Evolutionary conservation across 2,329 filamentous ascomycete genomes (phyloP).

Genomic region (Sphaerulina musiva): DNA sequence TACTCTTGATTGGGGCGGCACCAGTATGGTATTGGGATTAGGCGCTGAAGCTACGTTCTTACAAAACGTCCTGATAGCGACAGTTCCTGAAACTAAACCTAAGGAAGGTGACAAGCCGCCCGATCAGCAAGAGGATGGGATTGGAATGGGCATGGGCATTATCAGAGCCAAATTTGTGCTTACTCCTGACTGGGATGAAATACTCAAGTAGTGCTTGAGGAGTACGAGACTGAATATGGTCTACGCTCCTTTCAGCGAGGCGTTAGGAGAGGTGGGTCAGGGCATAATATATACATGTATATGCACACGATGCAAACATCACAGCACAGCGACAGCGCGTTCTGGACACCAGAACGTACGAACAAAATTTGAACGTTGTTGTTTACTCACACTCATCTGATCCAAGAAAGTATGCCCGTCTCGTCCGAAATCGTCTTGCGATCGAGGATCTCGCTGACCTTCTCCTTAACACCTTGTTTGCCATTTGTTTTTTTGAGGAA

Average conservation of each 20-base stretch:
- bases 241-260: neutral
- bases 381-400: neutral
- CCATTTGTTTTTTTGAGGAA: constrained; percentile 39
- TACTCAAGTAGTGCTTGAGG: constrained; percentile 32
- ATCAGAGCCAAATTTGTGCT: constrained; percentile 61
- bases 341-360: neutral
- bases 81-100: constrained; percentile 29
- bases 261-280: neutral
- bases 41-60: constrained; percentile 53
- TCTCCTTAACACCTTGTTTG: constrained; percentile 48
- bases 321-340: no score
- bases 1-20: constrained; percentile 57
- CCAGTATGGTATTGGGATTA: constrained; percentile 51
- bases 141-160: constrained; percentile 48
- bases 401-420: neutral
- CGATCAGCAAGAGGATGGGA: constrained; percentile 21
- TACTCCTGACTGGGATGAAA: constrained; percentile 53
- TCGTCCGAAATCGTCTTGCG: constrained; percentile 27
- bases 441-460: constrained; percentile 57
- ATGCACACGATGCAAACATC: no score
- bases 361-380: neutral
- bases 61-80: constrained; percentile 51
- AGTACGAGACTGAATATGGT: neutral
- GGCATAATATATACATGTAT: neutral
- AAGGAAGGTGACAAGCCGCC: constrained; percentile 11